Conservation (phyloP, 176 grass and related monocot species). For the Lolium multiflorum region DNA sequence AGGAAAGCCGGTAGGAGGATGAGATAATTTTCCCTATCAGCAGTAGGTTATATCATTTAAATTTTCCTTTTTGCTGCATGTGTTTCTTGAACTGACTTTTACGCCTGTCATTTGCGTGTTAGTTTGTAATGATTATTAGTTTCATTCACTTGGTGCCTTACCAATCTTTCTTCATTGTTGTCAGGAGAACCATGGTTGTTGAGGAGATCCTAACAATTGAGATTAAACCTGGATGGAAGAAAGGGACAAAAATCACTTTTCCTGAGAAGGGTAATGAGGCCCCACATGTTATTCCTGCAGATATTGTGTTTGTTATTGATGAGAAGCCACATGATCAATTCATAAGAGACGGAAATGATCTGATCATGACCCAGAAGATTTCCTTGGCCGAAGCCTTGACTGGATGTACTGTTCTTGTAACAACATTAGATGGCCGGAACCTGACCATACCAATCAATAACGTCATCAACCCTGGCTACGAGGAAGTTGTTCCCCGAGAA, state of each 20-base stretch:
- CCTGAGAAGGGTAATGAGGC: conserved; percentile 76
- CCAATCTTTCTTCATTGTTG: conserved; percentile 1
- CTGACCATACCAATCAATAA: conserved; percentile 53
- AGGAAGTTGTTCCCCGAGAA: conserved; percentile 66
- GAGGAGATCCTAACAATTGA: conserved; percentile 81
- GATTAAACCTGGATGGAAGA: conserved; percentile 90
- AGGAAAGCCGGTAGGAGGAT: not conserved
- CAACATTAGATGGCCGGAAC: conserved; percentile 63
- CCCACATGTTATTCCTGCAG: conserved; percentile 63
- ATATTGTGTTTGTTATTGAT: conserved; percentile 76
- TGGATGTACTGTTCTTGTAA: conserved; percentile 55
- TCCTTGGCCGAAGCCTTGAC: conserved; percentile 69
- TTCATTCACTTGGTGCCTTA: conserved; percentile 32
- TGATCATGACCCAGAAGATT: conserved; percentile 72
- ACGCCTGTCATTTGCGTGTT: too few species aligned
- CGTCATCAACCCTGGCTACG: conserved; percentile 62
- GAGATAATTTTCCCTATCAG: not conserved
- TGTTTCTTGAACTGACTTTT: conserved; percentile 1
- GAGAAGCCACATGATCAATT: conserved; percentile 77
- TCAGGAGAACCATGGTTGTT: conserved; percentile 59
- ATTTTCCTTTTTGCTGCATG: not conserved
- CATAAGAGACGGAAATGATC: conserved; percentile 80
- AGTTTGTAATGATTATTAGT: not conserved
- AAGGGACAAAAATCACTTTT: conserved; percentile 87
- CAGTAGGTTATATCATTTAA: not conserved